phyloP scores from a whole-genome alignment of 352 stramenopile species.

The Pythium dissotocum region DNA sequence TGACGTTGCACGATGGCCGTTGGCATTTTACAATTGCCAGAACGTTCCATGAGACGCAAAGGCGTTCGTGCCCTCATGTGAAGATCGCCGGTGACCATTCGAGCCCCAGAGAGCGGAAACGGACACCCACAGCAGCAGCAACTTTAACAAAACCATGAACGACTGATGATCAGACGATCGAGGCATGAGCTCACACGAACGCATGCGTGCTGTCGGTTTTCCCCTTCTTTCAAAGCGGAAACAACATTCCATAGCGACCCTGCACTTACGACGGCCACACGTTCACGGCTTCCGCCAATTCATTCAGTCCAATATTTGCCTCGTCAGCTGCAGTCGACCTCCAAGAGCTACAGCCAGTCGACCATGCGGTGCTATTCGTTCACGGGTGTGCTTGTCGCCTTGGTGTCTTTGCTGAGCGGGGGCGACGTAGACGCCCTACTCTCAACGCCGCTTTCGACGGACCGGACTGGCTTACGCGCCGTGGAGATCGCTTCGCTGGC shows the following conservation, averaged over 20 bases:
- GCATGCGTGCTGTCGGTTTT: too few species aligned
- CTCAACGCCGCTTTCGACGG: not conserved
- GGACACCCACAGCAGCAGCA: too few species aligned
- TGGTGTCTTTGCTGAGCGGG: not conserved
- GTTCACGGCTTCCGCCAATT: not conserved
- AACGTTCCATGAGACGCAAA: not conserved
- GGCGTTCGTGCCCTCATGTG: too few species aligned
- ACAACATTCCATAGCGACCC: too few species aligned
- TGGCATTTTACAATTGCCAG: not conserved
- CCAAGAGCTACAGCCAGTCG: too few species aligned
- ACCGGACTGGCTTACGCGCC: conserved; percentile 2
- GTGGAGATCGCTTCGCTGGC: conserved; percentile 5
- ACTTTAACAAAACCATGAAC: too few species aligned
- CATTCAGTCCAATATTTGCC: not conserved
- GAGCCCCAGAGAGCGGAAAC: not conserved
- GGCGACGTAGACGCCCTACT: not conserved
- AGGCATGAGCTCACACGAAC: too few species aligned
- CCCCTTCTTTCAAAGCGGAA: too few species aligned
- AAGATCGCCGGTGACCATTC: not conserved
- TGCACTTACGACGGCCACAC: not conserved
- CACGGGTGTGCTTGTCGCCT: not conserved
- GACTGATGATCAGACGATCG: too few species aligned
- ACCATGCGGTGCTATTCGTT: not conserved
- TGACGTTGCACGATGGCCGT: not conserved
- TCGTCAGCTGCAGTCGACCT: not conserved